Base-by-base conservation (phyloP, 1,284 basidiomycete genomes). In the Pterula multifida region DNA sequence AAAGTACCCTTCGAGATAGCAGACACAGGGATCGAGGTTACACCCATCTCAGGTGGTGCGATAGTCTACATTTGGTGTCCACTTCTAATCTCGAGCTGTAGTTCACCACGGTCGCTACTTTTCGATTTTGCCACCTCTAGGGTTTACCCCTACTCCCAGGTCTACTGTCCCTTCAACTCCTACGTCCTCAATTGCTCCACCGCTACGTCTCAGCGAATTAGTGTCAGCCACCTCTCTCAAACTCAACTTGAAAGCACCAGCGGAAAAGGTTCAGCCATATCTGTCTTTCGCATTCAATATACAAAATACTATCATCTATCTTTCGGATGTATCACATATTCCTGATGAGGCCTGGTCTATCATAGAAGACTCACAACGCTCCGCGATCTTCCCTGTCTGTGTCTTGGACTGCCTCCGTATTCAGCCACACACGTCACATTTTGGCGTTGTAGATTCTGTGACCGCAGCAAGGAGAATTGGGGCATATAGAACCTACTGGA, bases 241-340 rank as follows among this genome's bases (percentile, higher is more conserved):
- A 28, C 24, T 50, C 19, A 24, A 47, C 51, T 15, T 32, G 2
- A 48, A 50, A 32, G 44, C 57, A 46, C 52, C 58, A 42, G 48
- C 54, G 23, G 52, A 62, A 52, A 57, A 65, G 28, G 67, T 79
- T 22, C 65, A 68, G 13, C 85, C 86, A 1, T 88, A 82, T 61
- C 61, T 79, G 47, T 85, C 79, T 58, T 73, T 83, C 55, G 85
- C 82, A n/a, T 90, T 89, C 68, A 71, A 81, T 56, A 72, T 90
- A 25, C 71, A 78, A 55, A 68, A 79, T 39, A 65, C 71, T 32
- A 60, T 89, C 45, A 68, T 78, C 12, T 88, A 89, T 63, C 70
- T 90, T 50, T 84, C 84, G 23, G 88, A 90, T 60, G 82, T 80
- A 32, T 87, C 84, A 3, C 61, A 71, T 57, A 84, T 90, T 50